Conservation (phyloP, 169 alveolate genomes). For the Plasmodium cynomolgi region DNA sequence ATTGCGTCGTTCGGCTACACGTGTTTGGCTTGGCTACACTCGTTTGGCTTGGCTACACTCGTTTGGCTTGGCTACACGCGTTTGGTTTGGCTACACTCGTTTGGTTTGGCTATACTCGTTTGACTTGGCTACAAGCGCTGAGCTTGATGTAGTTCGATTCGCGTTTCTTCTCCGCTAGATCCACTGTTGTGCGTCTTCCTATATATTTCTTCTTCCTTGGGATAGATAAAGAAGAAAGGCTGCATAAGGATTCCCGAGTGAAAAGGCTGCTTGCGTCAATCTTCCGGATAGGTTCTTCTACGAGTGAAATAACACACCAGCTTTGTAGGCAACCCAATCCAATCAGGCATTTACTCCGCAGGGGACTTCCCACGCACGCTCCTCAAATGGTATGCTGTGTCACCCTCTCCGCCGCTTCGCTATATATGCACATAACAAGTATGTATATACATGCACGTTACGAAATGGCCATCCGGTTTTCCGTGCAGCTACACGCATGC, state of each 20-base stretch:
- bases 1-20: neutral
- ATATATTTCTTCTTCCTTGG: neutral
- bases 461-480: neutral
- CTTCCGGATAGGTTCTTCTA: neutral
- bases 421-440: neutral
- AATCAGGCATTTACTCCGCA: neutral
- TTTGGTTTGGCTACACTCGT: too few relatives aligned
- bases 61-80: too few relatives aligned
- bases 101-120: too few relatives aligned
- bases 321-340: neutral
- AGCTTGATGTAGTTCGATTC: neutral
- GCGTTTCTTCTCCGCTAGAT: neutral
- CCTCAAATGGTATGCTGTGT: neutral
- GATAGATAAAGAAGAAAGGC: neutral
- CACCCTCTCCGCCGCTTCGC: conserved; percentile 1
- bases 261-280: neutral
- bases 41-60: too few relatives aligned
- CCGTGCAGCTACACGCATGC: neutral
- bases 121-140: neutral
- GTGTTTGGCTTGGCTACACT: too few relatives aligned
- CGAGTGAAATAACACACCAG: neutral
- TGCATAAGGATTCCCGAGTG: neutral
- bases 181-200: neutral
- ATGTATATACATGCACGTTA: neutral
- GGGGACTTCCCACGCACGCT: neutral